These are phyloP conservation scores for Colletotrichum eremochloae DNA, from an alignment of 2,329 filamentous ascomycete species.

Conservation along the genomic window DNA sequence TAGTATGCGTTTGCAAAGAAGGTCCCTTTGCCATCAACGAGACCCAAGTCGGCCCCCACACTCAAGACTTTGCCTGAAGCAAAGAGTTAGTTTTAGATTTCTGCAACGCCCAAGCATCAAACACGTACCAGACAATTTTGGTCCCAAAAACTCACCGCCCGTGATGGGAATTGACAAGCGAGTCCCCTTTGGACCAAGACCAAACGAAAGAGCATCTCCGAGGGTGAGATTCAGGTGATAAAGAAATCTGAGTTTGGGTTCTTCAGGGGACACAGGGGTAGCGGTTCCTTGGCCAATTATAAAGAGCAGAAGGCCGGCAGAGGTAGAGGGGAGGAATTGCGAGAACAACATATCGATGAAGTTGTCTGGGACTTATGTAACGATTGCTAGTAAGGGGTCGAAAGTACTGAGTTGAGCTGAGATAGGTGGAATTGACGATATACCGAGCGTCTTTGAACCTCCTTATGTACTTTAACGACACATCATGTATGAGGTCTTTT, in stretches of 20 bases:
- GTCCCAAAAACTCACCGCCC: not conserved
- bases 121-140: constrained; percentile 2
- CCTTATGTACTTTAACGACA: not conserved
- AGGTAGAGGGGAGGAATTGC: not conserved
- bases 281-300: not conserved
- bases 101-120: too few species aligned
- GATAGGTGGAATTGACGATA: not conserved
- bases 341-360: not conserved
- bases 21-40: constrained; percentile 4
- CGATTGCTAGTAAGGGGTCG: not conserved
- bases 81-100: not conserved
- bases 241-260: not conserved
- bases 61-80: constrained; percentile 1
- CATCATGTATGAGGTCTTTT: not conserved
- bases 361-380: rapidly evolving
- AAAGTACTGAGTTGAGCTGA: not conserved
- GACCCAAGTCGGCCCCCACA: constrained; percentile 14
- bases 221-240: constrained; percentile 1
- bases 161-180: constrained; percentile 4
- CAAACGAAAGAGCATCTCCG: not conserved
- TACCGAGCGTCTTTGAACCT: not conserved
- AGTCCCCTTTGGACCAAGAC: constrained; percentile 3
- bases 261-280: not conserved
- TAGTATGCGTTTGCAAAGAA: constrained; percentile 8
- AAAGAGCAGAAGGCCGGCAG: not conserved